Conservation (phyloP, 257 asterid species). For the Nicotiana tabacum region DNA sequence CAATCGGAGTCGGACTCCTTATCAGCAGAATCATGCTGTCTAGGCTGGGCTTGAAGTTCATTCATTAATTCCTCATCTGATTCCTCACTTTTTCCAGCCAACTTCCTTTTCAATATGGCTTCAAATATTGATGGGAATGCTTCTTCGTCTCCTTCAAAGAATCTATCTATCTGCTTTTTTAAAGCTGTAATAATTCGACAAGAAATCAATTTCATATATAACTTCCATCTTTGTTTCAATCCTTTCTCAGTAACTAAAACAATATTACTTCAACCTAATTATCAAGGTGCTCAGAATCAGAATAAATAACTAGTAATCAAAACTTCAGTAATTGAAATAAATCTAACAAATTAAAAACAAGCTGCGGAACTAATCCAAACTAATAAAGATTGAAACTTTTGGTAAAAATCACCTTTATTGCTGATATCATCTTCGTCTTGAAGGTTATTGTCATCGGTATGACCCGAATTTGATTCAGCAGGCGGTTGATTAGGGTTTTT, state of each 20-base stretch:
- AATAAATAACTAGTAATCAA: too few relatives aligned
- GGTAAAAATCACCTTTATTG: not conserved
- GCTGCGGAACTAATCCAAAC: not conserved
- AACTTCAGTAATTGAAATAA: not conserved
- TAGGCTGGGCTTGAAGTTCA: conserved; percentile 16
- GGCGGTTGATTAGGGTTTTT: not conserved
- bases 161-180: conserved; percentile 25
- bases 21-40: not conserved
- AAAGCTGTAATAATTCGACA: conserved; percentile 15
- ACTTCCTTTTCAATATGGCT: conserved; percentile 26
- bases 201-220: not conserved
- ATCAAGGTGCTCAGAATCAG: not conserved
- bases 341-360: not conserved
- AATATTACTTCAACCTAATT: not conserved
- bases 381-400: not conserved
- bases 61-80: conserved; percentile 23
- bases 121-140: conserved; percentile 31
- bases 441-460: not conserved
- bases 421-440: not conserved
- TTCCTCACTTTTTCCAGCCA: conserved; percentile 24
- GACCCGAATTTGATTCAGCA: not conserved
- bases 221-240: not conserved
- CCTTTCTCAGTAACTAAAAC: not conserved
- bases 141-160: conserved; percentile 24
- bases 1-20: not conserved